Percentiles rank a stretch among this genome's conserved stretches.
These are phyloP conservation scores for Nicotiana obtusifolia DNA, from an alignment of 257 asterid genomes.

Conservation along the genomic window DNA sequence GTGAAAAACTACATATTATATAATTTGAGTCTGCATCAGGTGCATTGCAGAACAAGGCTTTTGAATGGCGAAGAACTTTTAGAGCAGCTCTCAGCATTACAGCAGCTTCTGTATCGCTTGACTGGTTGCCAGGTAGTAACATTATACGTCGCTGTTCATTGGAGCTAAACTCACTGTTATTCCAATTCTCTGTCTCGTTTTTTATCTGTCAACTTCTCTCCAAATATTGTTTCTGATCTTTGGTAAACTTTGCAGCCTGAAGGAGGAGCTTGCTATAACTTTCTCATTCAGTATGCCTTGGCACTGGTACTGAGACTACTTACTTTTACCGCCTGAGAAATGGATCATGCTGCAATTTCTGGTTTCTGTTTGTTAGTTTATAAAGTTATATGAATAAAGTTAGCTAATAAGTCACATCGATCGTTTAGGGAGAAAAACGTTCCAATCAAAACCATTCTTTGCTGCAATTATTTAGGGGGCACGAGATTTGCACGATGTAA, in stretches of 20 bases:
- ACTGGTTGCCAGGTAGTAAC: slow-evolving; percentile 64
- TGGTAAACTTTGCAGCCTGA: slow-evolving; percentile 56
- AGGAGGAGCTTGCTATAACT: slow-evolving; percentile 75
- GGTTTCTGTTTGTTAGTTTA: not conserved
- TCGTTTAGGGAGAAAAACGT: not conserved
- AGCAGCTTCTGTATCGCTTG: slow-evolving; percentile 69
- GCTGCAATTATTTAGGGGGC: not conserved
- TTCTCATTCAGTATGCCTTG: slow-evolving; percentile 73
- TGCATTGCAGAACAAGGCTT: slow-evolving; percentile 37
- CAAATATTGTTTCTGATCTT: not conserved
- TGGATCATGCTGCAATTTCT: not conserved
- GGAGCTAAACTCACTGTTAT: not conserved
- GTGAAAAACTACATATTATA: not conserved
- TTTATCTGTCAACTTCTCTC: not conserved
- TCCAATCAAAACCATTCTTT: not conserved
- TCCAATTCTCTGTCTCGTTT: not conserved
- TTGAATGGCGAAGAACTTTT: slow-evolving; percentile 48
- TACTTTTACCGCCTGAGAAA: not conserved
- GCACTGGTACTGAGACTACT: slow-evolving; percentile 50
- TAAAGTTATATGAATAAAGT: not conserved
- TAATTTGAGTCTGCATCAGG: slow-evolving; percentile 22
- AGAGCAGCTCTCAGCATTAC: slow-evolving; percentile 72
- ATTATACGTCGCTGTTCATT: not conserved
- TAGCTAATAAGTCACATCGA: not conserved
- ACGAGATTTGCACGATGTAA: too few species aligned